Evolutionary conservation across 345 rosid species (phyloP), one percentile per base, ranked within the genome.

Genomic region (Geranium rotundifolium): DNA sequence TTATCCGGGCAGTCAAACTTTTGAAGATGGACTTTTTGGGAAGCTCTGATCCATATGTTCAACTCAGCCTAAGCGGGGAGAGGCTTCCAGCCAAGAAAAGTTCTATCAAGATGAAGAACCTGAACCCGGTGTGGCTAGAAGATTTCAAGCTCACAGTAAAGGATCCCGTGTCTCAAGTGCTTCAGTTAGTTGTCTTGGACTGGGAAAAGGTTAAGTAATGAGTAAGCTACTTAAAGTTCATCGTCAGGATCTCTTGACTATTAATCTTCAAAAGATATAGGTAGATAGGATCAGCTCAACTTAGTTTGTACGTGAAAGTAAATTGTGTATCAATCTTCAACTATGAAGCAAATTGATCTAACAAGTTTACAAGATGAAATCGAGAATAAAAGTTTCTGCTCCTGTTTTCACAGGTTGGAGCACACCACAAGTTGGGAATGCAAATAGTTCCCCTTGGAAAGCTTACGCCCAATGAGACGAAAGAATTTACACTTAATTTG

Each of bases 121-220:
- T 84, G 59, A 81, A 75, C 57, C 84, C 85, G 3, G 78, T 75
- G 60, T 84, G 84, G 82, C 81, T 81, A 4, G 88, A 84, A 60
- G 64, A 54, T 59, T 84, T 84, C 67, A 80, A 79, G 63, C 69
- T 83, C 29, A 54, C 69, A 8, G 81, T 79, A 31, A 83, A 77
- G 62, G 88, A 83, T 50, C 82, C 72, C 5, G 34, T 70, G 34
- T 69, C 78, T 61, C 84, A 81, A 71, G 73, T 72, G 59, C 82
- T 84, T 20, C 68, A 77, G 50, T 56, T 84, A 31, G 76, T 68
- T 29, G 81, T 76, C 41, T 77, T 69, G 59, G 88, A 84, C 49
- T 81, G 85, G 81, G 85, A 84, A 56, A 75, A 84, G 84, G 82
- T 76, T 50, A n/a, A 4, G 17, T 37, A 60, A 3, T n/a, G 49